Evolutionary conservation across 2,329 filamentous ascomycete genomes (phyloP).

Genomic region (Neonectria faginata): DNA sequence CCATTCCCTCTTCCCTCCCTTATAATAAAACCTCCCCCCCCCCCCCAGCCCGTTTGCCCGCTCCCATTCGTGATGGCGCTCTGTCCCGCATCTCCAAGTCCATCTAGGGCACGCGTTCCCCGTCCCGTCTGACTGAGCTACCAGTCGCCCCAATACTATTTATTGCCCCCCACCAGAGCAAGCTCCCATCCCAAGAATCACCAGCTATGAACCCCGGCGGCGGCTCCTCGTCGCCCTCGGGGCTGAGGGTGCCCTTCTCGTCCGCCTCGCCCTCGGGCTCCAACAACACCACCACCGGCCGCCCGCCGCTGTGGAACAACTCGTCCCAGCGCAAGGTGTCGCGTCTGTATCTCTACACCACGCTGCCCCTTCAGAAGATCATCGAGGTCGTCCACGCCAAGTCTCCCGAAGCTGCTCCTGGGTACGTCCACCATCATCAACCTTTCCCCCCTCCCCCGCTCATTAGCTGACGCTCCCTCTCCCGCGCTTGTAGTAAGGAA

Average conservation of each 20-base stretch:
- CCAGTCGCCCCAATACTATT: conserved; percentile 1
- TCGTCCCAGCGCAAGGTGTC: conserved; percentile 65
- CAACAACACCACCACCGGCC: conserved; percentile 55
- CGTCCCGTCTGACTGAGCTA: conserved; percentile 11
- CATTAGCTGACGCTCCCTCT: neutral
- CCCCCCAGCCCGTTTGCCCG: conserved; percentile 7
- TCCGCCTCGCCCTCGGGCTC: conserved; percentile 47
- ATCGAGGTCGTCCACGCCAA: conserved; percentile 58
- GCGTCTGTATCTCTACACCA: conserved; percentile 69
- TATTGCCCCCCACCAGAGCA: too few species aligned
- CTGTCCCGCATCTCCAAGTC: conserved; percentile 12
- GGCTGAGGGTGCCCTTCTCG: conserved; percentile 30
- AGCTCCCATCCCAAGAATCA: neutral
- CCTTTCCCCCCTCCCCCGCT: neutral
- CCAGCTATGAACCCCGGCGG: conserved; percentile 22
- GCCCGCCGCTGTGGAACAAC: conserved; percentile 67
- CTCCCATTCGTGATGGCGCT: conserved; percentile 25
- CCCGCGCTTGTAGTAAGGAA: conserved; percentile 58
- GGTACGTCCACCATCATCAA: conserved; percentile 51
- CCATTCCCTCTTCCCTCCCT: neutral
- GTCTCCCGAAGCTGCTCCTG: conserved; percentile 57
- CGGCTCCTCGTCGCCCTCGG: conserved; percentile 20
- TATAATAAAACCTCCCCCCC: conserved; percentile 15
- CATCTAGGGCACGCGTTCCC: conserved; percentile 5
- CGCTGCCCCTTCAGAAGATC: conserved; percentile 63